Base-by-base conservation (phyloP, 1,284 basidiomycete genomes). In the Baeospora myosura region DNA sequence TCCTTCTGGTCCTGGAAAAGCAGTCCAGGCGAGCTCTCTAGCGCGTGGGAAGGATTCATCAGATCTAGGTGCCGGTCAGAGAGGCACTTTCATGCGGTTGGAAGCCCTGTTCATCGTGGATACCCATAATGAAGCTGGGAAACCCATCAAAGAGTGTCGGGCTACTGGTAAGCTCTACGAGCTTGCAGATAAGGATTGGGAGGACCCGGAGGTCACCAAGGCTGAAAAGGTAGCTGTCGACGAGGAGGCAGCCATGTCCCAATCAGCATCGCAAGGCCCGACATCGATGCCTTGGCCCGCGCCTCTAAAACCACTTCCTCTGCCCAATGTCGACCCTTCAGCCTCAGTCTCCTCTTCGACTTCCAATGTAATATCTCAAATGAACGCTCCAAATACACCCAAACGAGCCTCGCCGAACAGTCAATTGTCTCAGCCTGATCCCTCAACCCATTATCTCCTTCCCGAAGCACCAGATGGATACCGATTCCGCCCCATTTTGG, bases 131-230 rank as follows among this genome's bases (percentile, higher is more conserved):
- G 52, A 55, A n/a, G 64, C 70, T 17, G 71, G 71, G 1, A 57
- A 56, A 10, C 52, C 54, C 25, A 68, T 61, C 45, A 79, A 76
- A 51, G 78, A 84, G 57, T 76, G 76, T 38, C 64, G 80, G 46
- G 76, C 72, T 16, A 69, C 71, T 43, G 85, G 85, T 17, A 74
- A 75, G 69, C 57, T 88, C 39, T 88, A 79, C 49, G 85, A 88
- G 58, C 65, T 88, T 25, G 83, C 73, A 1, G 83, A 86, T 46
- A 64, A 71, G 25, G 81, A 80, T 44, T 87, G 78, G 78, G 75
- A 72, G 33, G 80, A 74, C 14, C 59, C 66, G 4, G 39, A 49
- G 1, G 41, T 48, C 46, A 22, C 16, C 28, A 35, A 43, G 46
- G 43, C 34, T 41, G 29, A 45, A 31, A 30, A 41, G 24, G 26